phyloP scores from a whole-genome alignment of 306 rosid species.

The Erythrophleum fordii region DNA sequence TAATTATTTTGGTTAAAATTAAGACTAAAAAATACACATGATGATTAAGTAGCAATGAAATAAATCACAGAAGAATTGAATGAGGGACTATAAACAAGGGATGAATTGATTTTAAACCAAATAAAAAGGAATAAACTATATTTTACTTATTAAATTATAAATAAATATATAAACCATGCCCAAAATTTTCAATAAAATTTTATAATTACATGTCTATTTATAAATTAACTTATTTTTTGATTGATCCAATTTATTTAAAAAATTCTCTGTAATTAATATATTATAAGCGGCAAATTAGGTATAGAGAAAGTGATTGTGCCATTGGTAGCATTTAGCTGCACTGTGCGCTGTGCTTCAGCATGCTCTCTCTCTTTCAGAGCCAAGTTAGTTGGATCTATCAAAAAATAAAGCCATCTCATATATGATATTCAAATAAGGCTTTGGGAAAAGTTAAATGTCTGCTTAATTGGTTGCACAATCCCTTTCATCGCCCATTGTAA shows the following conservation, averaged over 20 bases:
- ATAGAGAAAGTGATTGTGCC: too few species aligned
- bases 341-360: not conserved
- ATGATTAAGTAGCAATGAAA: not conserved
- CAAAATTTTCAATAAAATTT: not conserved
- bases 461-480: constrained; percentile 6
- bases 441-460: too few species aligned
- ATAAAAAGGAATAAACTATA: not conserved
- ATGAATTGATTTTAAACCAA: not conserved
- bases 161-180: not conserved
- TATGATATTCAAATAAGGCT: too few species aligned
- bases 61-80: not conserved
- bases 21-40: not conserved
- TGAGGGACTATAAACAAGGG: not conserved
- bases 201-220: too few species aligned
- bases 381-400: too few species aligned
- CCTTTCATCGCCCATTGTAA: constrained; percentile 26
- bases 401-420: too few species aligned
- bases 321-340: not conserved
- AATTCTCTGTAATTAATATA: too few species aligned
- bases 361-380: too few species aligned
- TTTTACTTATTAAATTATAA: not conserved
- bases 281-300: too few species aligned
- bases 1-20: not conserved
- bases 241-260: too few species aligned
- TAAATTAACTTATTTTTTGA: too few species aligned